Base-by-base conservation (phyloP, 176 grass and related monocot species). In the Otatea glauca region DNA sequence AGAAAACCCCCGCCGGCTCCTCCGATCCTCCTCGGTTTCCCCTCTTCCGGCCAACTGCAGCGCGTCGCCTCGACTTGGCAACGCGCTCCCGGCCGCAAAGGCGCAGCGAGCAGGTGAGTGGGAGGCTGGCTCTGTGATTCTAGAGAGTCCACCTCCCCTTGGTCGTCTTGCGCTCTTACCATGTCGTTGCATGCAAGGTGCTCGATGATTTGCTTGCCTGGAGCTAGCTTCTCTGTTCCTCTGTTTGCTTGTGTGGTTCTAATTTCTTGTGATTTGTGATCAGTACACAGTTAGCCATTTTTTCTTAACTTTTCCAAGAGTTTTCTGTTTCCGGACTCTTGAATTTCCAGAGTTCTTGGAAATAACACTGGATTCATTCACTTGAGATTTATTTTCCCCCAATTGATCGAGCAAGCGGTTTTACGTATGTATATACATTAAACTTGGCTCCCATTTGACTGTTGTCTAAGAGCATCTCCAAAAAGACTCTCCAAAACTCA, bases 121-220 rank as follows among this genome's bases (percentile, higher is more conserved):
- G 10, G 9, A 44, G 8, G 43, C 3, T 45, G 43, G 43, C 43
- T 45, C 9, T 10, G 42, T 43, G 43, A 45, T 2, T 45, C 43
- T 10, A 1, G 43, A 11, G 61, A 50, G 48, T 50, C 14, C 13
- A 0, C 48, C 4, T 50, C 48, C 48, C 14, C 48, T 50, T 5
- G 11, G 48, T 15, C 13, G 13, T 49, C 13, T 15, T 15, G 13
- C 11, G 2, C 45, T 14, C 59, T 27, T 11, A 29, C 3, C 10
- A 11, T 45, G 43, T 64, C 12, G 12, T 32, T 15, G 43, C 25
- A 64, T 13, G 25, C 24, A 64, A 29, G 24, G 11, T 64, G 60
- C 25, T 64, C 60, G 25, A 64, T 64, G 60, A 64, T 64, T 64
- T 64, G 60, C 60, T 64, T 64, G 60, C 60, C 60, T 64, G 60